Evolutionary conservation across 2,329 filamentous ascomycete species (phyloP), one percentile per base, ranked within the genome.

Genomic region (Hyphodiscus sp.): DNA sequence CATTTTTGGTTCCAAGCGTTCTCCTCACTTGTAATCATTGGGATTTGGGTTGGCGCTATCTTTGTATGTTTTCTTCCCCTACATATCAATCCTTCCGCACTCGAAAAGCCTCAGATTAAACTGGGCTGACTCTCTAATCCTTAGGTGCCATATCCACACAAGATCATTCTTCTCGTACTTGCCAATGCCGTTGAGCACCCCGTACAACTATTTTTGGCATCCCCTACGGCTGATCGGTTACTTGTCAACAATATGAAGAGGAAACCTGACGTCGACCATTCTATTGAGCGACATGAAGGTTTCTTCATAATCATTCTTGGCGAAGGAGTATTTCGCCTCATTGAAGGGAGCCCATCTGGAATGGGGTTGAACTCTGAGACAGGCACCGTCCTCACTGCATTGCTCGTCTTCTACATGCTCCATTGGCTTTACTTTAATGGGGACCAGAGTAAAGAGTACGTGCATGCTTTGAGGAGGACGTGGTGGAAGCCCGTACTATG

Each of bases 371-470:
- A 53, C 43, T 16, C 26, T 18, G 20, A 41, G 15, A 57, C 51
- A 16, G 56, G 56, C 3, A 53, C 50, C 3, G 58, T 57, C 2
- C 8, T 60, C 2, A 53, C 43, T 0, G 54, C 53, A 13, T 43
- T 61, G 20, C 8, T 58, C 15, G 33, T 61, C 8, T 59, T 57
- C 30, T 61, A 61, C 48, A 30, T 54, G 3, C 45, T 61, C 6
- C 58, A 61, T 49, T 61, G 53, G 56, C n/a, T 61, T 4, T 59
- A 61, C 42, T 61, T 61, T 29, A 58, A 59, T 26, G 58, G 53
- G 4, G 56, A 61, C 41, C 54, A 58, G 20, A 55, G 50, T 11
- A 58, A 53, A 16, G 41, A 45, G 9, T 61, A 49, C 47, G 49
- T 61, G 1, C 56, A 61, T 38, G 58, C 56, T 15, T 44, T 61